These are phyloP conservation scores for Clohesyomyces aquaticus DNA, from an alignment of 495 filamentous ascomycete species.

Conservation along the genomic window DNA sequence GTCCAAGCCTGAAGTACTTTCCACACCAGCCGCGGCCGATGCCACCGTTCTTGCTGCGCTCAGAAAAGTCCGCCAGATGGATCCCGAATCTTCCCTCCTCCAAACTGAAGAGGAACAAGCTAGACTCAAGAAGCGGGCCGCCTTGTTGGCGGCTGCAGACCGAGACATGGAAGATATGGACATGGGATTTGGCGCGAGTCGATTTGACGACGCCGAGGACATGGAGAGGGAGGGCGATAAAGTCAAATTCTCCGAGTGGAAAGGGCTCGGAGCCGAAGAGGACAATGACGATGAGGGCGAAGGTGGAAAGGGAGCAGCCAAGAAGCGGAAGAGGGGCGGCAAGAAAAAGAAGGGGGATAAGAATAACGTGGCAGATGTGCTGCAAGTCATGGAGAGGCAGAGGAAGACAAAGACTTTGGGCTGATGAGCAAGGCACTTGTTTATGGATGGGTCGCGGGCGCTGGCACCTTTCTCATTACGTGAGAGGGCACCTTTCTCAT, in stretches of 20 bases:
- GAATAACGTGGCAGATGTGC: conserved; percentile 77
- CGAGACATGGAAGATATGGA: conserved; percentile 93
- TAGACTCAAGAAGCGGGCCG: conserved; percentile 60
- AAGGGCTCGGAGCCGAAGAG: conserved; percentile 48
- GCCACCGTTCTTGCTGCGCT: conserved; percentile 81
- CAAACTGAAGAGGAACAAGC: conserved; percentile 50
- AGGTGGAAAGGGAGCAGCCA: conserved; percentile 54
- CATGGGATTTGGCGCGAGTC: conserved; percentile 85
- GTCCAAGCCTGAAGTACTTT: conserved; percentile 36
- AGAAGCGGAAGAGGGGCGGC: conserved; percentile 75
- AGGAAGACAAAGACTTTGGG: conserved; percentile 45
- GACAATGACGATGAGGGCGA: conserved; percentile 58
- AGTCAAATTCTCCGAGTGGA: conserved; percentile 70
- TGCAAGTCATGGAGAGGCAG: conserved; percentile 76
- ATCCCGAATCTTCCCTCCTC: conserved; percentile 52
- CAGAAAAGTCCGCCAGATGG: conserved; percentile 77
- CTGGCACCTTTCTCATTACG: no score
- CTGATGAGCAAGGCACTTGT: conserved; percentile 3
- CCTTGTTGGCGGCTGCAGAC: conserved; percentile 74
- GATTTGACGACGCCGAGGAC: conserved; percentile 81
- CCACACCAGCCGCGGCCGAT: conserved; percentile 64
- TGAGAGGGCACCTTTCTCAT: neutral
- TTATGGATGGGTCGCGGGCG: no score
- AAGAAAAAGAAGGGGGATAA: conserved; percentile 89
- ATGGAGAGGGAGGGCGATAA: conserved; percentile 60